Base-by-base conservation (phyloP, 2,329 filamentous ascomycete species). In the Biscogniauxia marginata region DNA sequence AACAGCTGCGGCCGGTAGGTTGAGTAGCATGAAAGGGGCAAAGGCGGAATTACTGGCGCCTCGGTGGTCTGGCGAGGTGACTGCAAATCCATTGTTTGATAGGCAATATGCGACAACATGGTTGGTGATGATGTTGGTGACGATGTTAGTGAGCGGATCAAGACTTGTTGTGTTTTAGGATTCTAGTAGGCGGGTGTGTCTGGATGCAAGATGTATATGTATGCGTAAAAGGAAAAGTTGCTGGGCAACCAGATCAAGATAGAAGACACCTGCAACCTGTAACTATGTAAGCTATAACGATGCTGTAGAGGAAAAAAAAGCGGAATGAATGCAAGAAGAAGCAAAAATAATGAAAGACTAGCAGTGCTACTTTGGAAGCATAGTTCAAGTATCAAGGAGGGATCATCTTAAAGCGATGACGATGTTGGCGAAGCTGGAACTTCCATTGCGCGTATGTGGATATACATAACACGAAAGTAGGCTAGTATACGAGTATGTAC, bases 1-100 rank as follows among this genome's bases (percentile, higher is more conserved):
- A 62, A 65, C 7, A 25, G 48, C n/a, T 25, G 50, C 7, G 56
- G 56, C 7, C 47, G 45, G 44, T 58, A 61, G 23, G 61, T 58
- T 19, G 61, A 52, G 21, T 50, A 49, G 39, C 13, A 47, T 9
- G 58, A 50, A 11, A 30, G 45, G 45, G 58, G 46, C 21, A 34
- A 13, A 18, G 51, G 16, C 22, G n/a, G 18, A 13, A 34, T 20
- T 23, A 11, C 7, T 21, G n/a, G 43, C 19, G 43, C 30, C 52
- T 30, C 16, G 8, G 16, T 45, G 43, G 45, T 47, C 48, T 50
- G 45, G 9, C 50, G 23, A 16, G 55, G 43, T 16, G 18, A 13
- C n/a, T 49, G 30, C n/a, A 45, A 18, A 39, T 60, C 53, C 57
- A 57, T 61, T 46, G 43, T 39, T 46, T 60, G 51, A 46, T 44